Percentiles rank a stretch among this genome's conserved stretches.
phyloP scores from a whole-genome alignment of 2,329 filamentous ascomycete genomes.

The Fusarium metavorans region DNA sequence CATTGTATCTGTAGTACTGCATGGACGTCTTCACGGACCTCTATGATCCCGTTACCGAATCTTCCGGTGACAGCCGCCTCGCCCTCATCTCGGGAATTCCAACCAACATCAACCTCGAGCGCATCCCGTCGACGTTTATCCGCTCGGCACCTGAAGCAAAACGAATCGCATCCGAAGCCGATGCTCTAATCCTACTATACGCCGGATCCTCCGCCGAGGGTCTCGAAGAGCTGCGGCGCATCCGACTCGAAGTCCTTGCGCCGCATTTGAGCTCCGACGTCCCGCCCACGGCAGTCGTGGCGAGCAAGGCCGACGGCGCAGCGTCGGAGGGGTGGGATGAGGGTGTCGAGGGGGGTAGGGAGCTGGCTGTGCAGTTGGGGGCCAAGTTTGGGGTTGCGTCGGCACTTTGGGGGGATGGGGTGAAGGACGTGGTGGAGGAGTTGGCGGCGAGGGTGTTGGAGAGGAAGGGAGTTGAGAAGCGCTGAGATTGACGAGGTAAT shows the following conservation, averaged over 20 bases:
- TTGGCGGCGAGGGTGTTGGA: constrained; percentile 27
- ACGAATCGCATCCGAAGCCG: constrained; percentile 22
- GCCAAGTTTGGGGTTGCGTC: constrained; percentile 32
- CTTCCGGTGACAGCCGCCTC: constrained; percentile 24
- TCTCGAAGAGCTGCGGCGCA: constrained; percentile 25
- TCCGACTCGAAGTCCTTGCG: constrained; percentile 20
- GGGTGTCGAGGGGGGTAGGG: constrained; percentile 19
- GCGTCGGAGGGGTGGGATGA: constrained; percentile 30
- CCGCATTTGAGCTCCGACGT: constrained; percentile 7
- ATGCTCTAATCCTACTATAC: constrained; percentile 34
- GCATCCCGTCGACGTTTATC: constrained; percentile 31
- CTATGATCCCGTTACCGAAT: constrained; percentile 34
- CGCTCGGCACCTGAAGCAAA: constrained; percentile 6
- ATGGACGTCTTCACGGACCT: constrained; percentile 28
- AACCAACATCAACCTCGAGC: constrained; percentile 28
- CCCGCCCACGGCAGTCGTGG: constrained; percentile 27
- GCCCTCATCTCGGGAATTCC: constrained; percentile 21
- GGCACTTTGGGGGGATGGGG: constrained; percentile 34
- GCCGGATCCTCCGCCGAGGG: constrained; percentile 18
- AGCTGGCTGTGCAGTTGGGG: constrained; percentile 25
- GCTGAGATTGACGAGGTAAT: background rate
- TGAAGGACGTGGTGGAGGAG: constrained; percentile 37
- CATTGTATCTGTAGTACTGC: constrained; percentile 21
- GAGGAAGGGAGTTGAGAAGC: constrained; percentile 12
- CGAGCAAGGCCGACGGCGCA: constrained; percentile 30